Evolutionary conservation across 495 filamentous ascomycete genomes (phyloP), one percentile per base, ranked within the genome.

Genomic region (Hypoxylon intermedium): DNA sequence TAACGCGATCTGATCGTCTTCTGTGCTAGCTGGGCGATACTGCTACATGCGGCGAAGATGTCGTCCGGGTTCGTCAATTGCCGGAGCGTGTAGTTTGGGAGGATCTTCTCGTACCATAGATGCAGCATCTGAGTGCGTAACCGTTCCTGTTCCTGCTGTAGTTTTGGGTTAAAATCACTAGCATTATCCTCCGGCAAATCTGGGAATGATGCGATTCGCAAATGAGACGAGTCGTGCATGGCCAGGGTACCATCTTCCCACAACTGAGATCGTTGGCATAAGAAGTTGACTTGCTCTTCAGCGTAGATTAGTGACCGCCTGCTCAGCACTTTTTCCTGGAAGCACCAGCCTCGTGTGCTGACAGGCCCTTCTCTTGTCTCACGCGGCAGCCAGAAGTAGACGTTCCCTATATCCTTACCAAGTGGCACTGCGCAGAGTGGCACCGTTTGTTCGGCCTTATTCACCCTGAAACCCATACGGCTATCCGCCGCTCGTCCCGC

Each of bases 261-360:
- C 11, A 18, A 38, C 3, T 30, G 13, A 0, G 19, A 12, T 18
- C 55, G 55, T 19, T 65, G 65, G 38, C 75, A 78, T 12, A 65
- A 54, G 53, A 67, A 78, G 33, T 46, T 61, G 0, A 74, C 33
- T 24, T 67, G 54, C 9, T 54, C 49, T 9, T 30, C 50, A 1
- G 65, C 70, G 45, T 74, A 76, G 38, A 69, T 24, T 2, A 78
- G 43, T 2, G 63, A 33, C 5, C 75, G 61, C 16, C 58, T 62
- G 16, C 74, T 74, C 3, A 77, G 36, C 1, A 76, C 44, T 9
- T 63, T 63, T 43, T 77, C 76, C 49, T 79, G 74, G 42, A 72
- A 77, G n/a, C 61, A 65, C 61, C 61, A 65, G 9, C 61, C 61
- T 5, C 61, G 45, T 19, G 13, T 18, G 5, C 28, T 21, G 1